Evolutionary conservation across 2,329 filamentous ascomycete genomes (phyloP).

Genomic region (Pyricularia sp.): DNA sequence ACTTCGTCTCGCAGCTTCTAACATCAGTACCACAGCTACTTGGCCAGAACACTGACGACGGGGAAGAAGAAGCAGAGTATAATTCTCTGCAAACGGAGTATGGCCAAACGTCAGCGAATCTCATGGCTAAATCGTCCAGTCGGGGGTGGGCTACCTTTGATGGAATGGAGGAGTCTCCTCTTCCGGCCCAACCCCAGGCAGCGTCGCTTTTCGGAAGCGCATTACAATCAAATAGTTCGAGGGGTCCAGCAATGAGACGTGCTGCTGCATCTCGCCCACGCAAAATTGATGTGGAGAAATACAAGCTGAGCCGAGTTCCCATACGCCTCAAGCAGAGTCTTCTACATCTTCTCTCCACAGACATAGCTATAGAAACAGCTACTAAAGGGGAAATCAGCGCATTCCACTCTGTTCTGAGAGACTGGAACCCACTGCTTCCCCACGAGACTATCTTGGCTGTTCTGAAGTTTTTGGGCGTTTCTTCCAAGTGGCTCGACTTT

Average conservation of each 20-base stretch:
- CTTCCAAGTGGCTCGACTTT: constrained; percentile 41
- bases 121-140: too few species aligned
- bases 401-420: constrained; percentile 32
- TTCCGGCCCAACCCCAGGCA: too few species aligned
- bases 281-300: too few species aligned
- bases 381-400: constrained; percentile 31
- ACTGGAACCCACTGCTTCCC: constrained; percentile 28
- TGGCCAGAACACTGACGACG: constrained; percentile 13
- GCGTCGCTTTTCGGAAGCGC: too few species aligned
- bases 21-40: constrained; percentile 14
- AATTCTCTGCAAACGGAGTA: neutral
- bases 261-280: too few species aligned
- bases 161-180: too few species aligned
- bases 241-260: neutral
- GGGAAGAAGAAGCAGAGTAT: constrained; percentile 24
- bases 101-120: too few species aligned
- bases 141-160: too few species aligned
- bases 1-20: constrained; percentile 32
- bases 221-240: neutral
- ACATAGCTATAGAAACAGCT: constrained; percentile 30
- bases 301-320: constrained; percentile 15
- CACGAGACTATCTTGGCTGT: constrained; percentile 46
- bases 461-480: constrained; percentile 45
- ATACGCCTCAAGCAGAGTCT: constrained; percentile 32
- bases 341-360: constrained; percentile 33